Evolutionary conservation across 2,329 filamentous ascomycete species (phyloP).

Genomic region (Arthroderma sp.): DNA sequence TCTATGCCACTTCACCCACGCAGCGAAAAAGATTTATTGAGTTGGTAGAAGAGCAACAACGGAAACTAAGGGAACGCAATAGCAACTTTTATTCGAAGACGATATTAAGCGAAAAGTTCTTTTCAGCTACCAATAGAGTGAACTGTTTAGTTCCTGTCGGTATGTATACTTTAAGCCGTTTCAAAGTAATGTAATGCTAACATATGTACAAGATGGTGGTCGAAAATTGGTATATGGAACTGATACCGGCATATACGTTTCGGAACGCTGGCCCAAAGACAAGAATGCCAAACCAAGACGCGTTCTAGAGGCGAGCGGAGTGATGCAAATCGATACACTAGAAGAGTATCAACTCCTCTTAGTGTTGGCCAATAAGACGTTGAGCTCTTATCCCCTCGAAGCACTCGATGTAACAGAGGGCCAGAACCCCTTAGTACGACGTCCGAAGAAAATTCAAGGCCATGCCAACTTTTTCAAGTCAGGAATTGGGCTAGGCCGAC

Average conservation of each 20-base stretch:
- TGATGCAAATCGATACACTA: slow-evolving; percentile 90
- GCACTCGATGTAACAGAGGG: slow-evolving; percentile 72
- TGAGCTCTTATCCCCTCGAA: slow-evolving; percentile 77
- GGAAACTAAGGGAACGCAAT: slow-evolving; percentile 59
- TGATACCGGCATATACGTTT: slow-evolving; percentile 83
- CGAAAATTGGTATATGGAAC: slow-evolving; percentile 91
- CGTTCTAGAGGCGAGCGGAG: slow-evolving; percentile 71
- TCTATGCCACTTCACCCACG: slow-evolving; percentile 75
- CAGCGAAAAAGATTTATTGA: slow-evolving; percentile 95
- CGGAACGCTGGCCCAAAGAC: slow-evolving; percentile 80
- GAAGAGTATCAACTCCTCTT: slow-evolving; percentile 89
- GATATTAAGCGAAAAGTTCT: slow-evolving; percentile 71
- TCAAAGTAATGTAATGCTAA: slow-evolving; percentile 9
- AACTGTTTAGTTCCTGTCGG: slow-evolving; percentile 90
- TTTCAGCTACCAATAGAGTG: slow-evolving; percentile 75
- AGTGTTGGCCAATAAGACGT: slow-evolving; percentile 82
- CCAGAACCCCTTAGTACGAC: slow-evolving; percentile 59
- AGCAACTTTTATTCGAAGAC: slow-evolving; percentile 59
- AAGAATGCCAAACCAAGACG: slow-evolving; percentile 58
- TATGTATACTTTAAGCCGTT: slow-evolving; percentile 31
- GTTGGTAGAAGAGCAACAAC: slow-evolving; percentile 81
- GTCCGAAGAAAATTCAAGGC: slow-evolving; percentile 89
- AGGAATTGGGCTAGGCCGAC: slow-evolving; percentile 83
- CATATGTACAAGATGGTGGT: slow-evolving; percentile 58
- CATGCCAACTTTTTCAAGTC: slow-evolving; percentile 98